Percentiles rank a stretch among this genome's conserved stretches.
Evolutionary conservation across 345 rosid species (phyloP).

Genomic region (Schrenkiella parvula): DNA sequence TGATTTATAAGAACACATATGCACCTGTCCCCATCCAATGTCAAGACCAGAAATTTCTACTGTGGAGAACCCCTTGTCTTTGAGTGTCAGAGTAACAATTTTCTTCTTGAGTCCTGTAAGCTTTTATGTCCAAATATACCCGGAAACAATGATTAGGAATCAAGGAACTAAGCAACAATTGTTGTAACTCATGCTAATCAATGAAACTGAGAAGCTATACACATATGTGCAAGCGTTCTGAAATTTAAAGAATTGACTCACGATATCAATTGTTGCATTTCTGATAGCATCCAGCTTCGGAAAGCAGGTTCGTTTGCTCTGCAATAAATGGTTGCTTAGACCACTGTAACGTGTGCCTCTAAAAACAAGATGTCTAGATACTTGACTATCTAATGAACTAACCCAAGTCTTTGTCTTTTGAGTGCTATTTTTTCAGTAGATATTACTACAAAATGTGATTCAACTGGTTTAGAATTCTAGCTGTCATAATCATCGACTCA

Average conservation of each 20-base stretch:
- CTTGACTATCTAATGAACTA: neutral
- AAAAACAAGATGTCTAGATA: neutral
- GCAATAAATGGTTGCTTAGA: conserved; percentile 27
- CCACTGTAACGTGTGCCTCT: neutral
- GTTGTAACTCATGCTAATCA: neutral
- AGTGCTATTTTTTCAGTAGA: neutral
- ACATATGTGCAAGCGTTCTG: neutral
- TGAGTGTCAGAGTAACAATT: conserved; percentile 58
- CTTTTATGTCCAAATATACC: conserved; percentile 42
- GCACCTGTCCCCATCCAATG: conserved; percentile 99
- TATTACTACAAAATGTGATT: neutral
- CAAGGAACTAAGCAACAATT: neutral
- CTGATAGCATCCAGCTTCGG: conserved; percentile 87
- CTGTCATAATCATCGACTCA: neutral
- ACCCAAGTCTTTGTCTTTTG: neutral
- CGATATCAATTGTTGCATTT: conserved; percentile 87
- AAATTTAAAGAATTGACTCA: conserved; percentile 39
- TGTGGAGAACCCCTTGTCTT: conserved; percentile 43
- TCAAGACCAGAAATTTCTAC: conserved; percentile 98
- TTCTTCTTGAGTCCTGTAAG: conserved; percentile 73
- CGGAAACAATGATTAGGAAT: conserved; percentile 8
- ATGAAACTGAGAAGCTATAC: conserved; percentile 1
- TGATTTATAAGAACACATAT: neutral
- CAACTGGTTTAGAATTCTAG: neutral
- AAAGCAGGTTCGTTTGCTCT: conserved; percentile 79